Percentiles rank a stretch among this genome's conserved stretches.
Evolutionary conservation across 331 rosid species (phyloP).

Genomic region (Malus hybrid): DNA sequence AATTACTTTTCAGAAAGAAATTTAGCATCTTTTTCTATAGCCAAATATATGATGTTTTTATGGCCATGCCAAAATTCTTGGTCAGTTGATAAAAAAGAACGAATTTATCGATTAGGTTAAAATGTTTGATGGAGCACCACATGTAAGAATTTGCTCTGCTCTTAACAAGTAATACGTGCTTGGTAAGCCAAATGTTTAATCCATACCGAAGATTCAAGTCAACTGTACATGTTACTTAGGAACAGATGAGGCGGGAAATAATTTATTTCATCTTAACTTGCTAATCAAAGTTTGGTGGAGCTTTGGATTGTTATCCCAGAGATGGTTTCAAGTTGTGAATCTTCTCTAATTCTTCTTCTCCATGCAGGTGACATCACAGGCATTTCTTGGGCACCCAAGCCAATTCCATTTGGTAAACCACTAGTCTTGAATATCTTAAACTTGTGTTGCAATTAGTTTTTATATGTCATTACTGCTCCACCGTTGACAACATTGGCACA

Average conservation of each 20-base stretch:
- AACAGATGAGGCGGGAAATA: not conserved
- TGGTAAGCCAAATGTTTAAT: not conserved
- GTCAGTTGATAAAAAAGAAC: not conserved
- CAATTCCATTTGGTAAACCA: constrained; percentile 51
- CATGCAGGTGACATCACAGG: constrained; percentile 74
- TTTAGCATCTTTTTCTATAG: not conserved
- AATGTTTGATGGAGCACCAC: not conserved
- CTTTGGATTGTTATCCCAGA: not conserved
- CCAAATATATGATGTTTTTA: not conserved
- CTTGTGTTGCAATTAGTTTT: not conserved
- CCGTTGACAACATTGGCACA: not conserved
- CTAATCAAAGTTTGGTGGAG: not conserved
- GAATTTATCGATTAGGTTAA: not conserved
- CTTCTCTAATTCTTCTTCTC: constrained; percentile 3
- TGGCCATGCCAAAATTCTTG: not conserved
- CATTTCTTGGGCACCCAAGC: constrained; percentile 80
- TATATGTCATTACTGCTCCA: not conserved
- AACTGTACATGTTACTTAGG: not conserved
- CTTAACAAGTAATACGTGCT: not conserved
- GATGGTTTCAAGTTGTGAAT: not conserved
- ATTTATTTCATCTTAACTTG: not conserved
- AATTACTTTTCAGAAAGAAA: not conserved
- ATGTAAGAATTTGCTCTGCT: not conserved
- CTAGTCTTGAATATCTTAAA: not conserved
- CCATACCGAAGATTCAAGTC: not conserved